phyloP scores from a whole-genome alignment of 108 stramenopile genomes.

The Hondaea fermentalgiana region DNA sequence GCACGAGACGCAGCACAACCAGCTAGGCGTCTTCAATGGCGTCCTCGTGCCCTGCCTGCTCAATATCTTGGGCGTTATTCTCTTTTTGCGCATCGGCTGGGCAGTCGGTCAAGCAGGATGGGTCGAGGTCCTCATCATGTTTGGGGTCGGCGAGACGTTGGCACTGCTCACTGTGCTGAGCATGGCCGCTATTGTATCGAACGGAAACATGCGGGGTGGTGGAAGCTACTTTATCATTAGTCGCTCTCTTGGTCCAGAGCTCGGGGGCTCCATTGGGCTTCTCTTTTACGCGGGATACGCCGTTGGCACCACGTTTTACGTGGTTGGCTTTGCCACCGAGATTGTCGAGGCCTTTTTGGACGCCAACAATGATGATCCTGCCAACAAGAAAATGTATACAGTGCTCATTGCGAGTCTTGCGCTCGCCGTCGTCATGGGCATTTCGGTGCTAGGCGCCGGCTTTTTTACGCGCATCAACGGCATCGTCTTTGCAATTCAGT shows the following conservation, averaged over 20 bases:
- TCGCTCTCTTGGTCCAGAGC: conserved; percentile 26
- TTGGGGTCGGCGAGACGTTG: background rate
- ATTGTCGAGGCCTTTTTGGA: background rate
- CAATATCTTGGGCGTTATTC: conserved; percentile 16
- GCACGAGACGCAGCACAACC: background rate
- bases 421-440: background rate
- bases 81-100: conserved; percentile 13
- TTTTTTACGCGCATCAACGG: conserved; percentile 2
- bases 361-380: background rate
- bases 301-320: conserved; percentile 16
- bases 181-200: conserved; percentile 5
- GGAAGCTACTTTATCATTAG: conserved; percentile 23
- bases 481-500: background rate
- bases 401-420: background rate
- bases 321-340: conserved; percentile 21
- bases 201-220: conserved; percentile 15
- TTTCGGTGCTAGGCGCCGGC: background rate
- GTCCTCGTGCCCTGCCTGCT: conserved; percentile 22
- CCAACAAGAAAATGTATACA: background rate
- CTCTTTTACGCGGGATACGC: conserved; percentile 1
- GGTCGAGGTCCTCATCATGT: background rate
- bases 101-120: background rate
- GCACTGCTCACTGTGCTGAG: conserved; percentile 13
- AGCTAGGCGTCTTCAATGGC: conserved; percentile 16
- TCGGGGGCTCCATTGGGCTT: conserved; percentile 22